Percentiles rank a stretch among this genome's conserved stretches.
Conservation (phyloP, 2,329 filamentous ascomycete genomes). For the Sporothrix globosa region DNA sequence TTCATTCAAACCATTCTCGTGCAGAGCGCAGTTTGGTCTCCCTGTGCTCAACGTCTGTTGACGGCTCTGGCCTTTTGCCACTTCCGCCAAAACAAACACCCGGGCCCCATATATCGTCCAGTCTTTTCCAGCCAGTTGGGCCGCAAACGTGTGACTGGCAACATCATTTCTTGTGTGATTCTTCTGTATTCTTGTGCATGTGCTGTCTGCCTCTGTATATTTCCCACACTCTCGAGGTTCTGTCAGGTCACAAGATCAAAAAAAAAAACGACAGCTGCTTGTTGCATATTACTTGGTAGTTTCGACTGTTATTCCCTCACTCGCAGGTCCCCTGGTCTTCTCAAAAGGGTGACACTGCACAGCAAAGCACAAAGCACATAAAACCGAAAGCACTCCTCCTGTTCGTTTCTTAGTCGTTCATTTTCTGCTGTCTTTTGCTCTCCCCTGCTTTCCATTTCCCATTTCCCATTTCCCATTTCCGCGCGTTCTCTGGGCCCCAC, state of each 20-base stretch:
- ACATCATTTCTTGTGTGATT: not conserved
- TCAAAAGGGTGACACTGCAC: too few species aligned
- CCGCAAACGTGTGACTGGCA: constrained; percentile 1
- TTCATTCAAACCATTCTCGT: not conserved
- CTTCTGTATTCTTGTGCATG: not conserved
- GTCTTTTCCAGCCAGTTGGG: not conserved
- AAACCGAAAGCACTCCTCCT: too few species aligned
- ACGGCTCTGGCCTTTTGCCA: not conserved
- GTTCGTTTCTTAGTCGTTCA: not conserved
- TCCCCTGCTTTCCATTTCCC: not conserved
- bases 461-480: constrained; percentile 25
- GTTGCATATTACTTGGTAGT: not conserved
- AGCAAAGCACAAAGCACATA: too few species aligned
- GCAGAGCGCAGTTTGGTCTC: too few species aligned
- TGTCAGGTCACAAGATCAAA: not conserved
- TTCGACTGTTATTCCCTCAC: not conserved
- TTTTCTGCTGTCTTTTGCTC: not conserved
- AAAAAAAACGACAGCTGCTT: not conserved
- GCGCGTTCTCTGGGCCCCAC: constrained; percentile 31
- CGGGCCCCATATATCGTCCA: not conserved
- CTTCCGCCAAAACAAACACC: constrained; percentile 16
- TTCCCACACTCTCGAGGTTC: not conserved
- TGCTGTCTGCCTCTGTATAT: not conserved
- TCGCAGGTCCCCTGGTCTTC: too few species aligned
- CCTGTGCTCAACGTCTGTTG: not conserved